Base-by-base conservation (phyloP, 2,329 filamentous ascomycete genomes). In the Colletotrichum sp. region DNA sequence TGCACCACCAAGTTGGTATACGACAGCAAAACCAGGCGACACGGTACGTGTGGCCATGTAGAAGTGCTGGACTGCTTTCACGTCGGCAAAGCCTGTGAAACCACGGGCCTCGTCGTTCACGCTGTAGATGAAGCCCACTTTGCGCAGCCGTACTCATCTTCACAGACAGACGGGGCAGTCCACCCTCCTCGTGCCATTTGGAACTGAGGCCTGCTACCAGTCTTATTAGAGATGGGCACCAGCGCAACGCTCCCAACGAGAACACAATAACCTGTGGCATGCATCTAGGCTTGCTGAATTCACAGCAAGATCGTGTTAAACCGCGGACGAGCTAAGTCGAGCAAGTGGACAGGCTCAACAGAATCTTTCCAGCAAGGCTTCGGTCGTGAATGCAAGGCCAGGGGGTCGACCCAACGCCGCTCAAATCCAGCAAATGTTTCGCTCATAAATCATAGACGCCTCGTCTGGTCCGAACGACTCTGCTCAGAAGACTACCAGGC, bases 21-120 rank as follows among this genome's bases (percentile, higher is more conserved):
- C 11, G 44, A 22, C 13, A 0, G 22, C 0, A 22, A 22, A 1
- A 0, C 11, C 22, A 52, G 44, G n/a, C n/a, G 44, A 22, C 1
- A 3, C 44, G 11, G 44, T 22, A 13, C 11, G 44, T 52, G 44
- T 52, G 44, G n/a, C 44, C 44, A 22, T 22, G n/a, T 22, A 22
- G 0, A 52, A 22, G 44, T 36, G 44, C n/a, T 22, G 44, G 44
- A 9, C 44, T 52, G 44, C 11, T n/a, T n/a, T 22, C 11, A 52
- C 39, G 2, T 52, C n/a, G 44, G 44, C 5, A 52, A 13, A 22
- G 44, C 44, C 12, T 52, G 44, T 25, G 25, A 25, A 25, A 13
- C 44, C n/a, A 8, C 11, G 11, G 8, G 44, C n/a, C n/a, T 8
- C 39, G 5, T 52, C 6, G 3, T 52, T 22, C 44, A 22, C n/a